Evolutionary conservation across 2,329 filamentous ascomycete species (phyloP).

Genomic region (Bisporella sp.): DNA sequence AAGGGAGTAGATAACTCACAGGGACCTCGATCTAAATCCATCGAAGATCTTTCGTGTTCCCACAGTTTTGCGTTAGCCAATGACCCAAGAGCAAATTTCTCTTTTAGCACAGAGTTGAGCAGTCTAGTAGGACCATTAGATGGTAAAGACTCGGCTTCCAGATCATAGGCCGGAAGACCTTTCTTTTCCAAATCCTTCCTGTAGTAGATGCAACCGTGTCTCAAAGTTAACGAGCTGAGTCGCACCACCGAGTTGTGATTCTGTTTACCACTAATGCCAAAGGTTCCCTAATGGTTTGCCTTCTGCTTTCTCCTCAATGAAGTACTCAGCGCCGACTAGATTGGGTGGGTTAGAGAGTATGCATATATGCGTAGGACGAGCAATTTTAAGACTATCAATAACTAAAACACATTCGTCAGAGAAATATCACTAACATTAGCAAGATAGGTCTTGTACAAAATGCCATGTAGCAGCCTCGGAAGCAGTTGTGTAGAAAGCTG

Average conservation of each 20-base stretch:
- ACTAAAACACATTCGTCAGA: slow-evolving; percentile 8
- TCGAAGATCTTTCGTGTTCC: slow-evolving; percentile 13
- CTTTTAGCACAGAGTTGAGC: no score
- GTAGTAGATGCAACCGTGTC: slow-evolving; percentile 19
- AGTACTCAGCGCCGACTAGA: slow-evolving; percentile 17
- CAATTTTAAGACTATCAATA: slow-evolving; percentile 11
- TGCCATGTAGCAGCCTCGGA: slow-evolving; percentile 16
- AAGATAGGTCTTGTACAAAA: slow-evolving; percentile 6
- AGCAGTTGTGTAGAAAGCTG: slow-evolving; percentile 16
- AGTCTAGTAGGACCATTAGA: no score
- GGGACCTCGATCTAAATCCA: slow-evolving; percentile 16
- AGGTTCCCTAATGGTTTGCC: slow-evolving; percentile 24
- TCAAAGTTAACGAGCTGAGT: slow-evolving; percentile 24
- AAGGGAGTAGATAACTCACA: slow-evolving; percentile 11
- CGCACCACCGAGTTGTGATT: slow-evolving; percentile 20
- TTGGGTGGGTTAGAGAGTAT: slow-evolving; percentile 12
- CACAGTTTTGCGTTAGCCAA: slow-evolving; percentile 13
- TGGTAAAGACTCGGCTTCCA: slow-evolving; percentile 9
- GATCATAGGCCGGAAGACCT: slow-evolving; percentile 8
- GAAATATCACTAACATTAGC: neutral
- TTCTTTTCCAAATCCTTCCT: slow-evolving; percentile 13
- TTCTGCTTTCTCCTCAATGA: slow-evolving; percentile 22
- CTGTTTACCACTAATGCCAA: slow-evolving; percentile 25
- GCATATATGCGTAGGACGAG: slow-evolving; percentile 12
- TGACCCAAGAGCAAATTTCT: no score